Evolutionary conservation across 257 asterid genomes (phyloP).

Genomic region (Dorcoceras hygrometricum): DNA sequence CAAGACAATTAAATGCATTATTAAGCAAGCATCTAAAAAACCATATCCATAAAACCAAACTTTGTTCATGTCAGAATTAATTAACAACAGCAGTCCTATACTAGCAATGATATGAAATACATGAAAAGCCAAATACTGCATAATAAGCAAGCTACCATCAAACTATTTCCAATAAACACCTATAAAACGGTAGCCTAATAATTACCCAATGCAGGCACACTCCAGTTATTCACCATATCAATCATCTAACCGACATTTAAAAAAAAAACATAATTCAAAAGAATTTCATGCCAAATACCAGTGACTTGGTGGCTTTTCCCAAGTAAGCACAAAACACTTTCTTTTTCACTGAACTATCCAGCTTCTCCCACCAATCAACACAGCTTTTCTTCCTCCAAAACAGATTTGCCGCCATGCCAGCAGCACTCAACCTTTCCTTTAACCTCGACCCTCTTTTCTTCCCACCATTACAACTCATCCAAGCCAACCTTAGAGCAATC

Average conservation of each 20-base stretch:
- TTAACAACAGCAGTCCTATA: neutral
- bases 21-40: constrained; percentile 1
- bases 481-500: constrained; percentile 76
- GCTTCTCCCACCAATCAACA: constrained; percentile 92
- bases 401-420: constrained; percentile 66
- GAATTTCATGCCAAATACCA: constrained; percentile 47
- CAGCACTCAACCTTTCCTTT: constrained; percentile 65
- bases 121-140: neutral
- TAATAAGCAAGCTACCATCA: neutral
- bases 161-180: constrained; percentile 17
- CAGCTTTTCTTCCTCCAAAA: constrained; percentile 99
- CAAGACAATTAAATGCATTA: constrained; percentile 6
- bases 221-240: neutral
- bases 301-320: constrained; percentile 68
- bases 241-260: constrained; percentile 12
- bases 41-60: neutral
- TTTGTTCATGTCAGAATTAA: neutral
- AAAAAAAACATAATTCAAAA: constrained; percentile 4
- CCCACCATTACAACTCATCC: constrained; percentile 67
- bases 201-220: constrained; percentile 11
- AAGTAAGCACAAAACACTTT: constrained; percentile 53
- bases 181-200: neutral
- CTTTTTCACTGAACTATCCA: constrained; percentile 61
- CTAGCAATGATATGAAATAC: neutral
- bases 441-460: constrained; percentile 69